Evolutionary conservation across 306 rosid species (phyloP), one percentile per base, ranked within the genome.

Genomic region (Corylus heterophylla): DNA sequence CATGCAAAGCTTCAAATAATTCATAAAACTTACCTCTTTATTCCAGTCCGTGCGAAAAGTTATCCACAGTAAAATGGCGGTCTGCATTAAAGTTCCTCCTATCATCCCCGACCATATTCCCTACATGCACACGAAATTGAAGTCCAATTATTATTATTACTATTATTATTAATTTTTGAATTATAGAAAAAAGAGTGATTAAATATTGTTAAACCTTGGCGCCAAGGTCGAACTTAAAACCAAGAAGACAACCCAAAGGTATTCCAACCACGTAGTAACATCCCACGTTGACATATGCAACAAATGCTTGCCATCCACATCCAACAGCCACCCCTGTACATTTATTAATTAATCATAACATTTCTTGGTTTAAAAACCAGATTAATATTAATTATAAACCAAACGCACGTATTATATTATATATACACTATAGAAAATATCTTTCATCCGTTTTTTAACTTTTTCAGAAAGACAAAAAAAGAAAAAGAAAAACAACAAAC

Each of bases 71-170:
- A 92, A 62, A 78, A 92, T 87, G 45, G 87, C 0, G 3, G 97
- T 92, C 64, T 92, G 97, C 89, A 85, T 66, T 75, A 85, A 0
- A 8, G 91, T 88, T 70, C 96, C 97, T 7, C 97, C 92, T 9
- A 92, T 90, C 97, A 92, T 90, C n/a, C 96, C 97, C 0, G 89
- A 74, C 97, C 97, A 92, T 72, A 92, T 88, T 39, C 97, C 97
- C 95, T 85, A 2, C 35, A 62, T 87, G 78, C 63, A 51, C 22
- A 27, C 10, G 4, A 25, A 55, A 16, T 5, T 14, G 4, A 25
- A 47, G 22, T 5, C 7, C 27, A 52, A 45, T 37, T 54, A 54
- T 12, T 22, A 22, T 22, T 22, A 22, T 22, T 22, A 22, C 25
- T 22, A 22, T 22, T 22, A 22, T 22, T 22, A 0, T 22, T 22